A percentile compares a stretch with the other conserved stretches of the same genome.
Conservation (phyloP, 768 basidiomycete species). For the Pleurotus citrinopileatus region DNA sequence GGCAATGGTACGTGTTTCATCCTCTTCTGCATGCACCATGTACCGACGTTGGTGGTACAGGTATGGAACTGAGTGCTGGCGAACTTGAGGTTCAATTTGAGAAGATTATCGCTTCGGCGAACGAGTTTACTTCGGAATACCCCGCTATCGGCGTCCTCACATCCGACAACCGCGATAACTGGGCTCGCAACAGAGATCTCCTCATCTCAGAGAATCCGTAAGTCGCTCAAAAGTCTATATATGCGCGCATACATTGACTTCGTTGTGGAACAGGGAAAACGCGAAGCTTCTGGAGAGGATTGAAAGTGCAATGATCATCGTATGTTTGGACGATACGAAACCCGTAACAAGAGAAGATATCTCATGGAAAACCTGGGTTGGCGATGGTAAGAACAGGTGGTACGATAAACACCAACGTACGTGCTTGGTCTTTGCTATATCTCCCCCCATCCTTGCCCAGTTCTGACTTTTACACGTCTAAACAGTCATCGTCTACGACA, state of each 20-base stretch:
- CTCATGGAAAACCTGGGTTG: slow-evolving; percentile 84
- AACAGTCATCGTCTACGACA: slow-evolving; percentile 89
- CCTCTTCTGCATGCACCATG: background rate
- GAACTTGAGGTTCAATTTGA: slow-evolving; percentile 84
- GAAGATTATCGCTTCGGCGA: slow-evolving; percentile 68
- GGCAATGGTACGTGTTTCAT: slow-evolving; percentile 45
- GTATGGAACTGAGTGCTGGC: slow-evolving; percentile 64
- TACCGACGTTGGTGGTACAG: background rate
- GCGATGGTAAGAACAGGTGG: slow-evolving; percentile 88
- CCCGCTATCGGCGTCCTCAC: slow-evolving; percentile 80
- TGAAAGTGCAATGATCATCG: slow-evolving; percentile 85
- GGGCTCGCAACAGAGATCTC: slow-evolving; percentile 73
- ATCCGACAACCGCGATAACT: slow-evolving; percentile 83
- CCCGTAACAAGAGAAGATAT: slow-evolving; percentile 82
- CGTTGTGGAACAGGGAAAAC: slow-evolving; percentile 37
- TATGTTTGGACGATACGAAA: slow-evolving; percentile 80
- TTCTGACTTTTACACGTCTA: slow-evolving; percentile 1
- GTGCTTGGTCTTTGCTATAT: no score
- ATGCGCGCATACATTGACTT: background rate
- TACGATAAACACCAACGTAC: slow-evolving; percentile 95
- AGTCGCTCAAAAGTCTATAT: background rate
- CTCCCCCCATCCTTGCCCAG: no score
- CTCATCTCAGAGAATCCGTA: slow-evolving; percentile 58
- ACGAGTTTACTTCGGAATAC: slow-evolving; percentile 23
- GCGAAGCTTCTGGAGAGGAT: slow-evolving; percentile 68